Percentiles rank a stretch among this genome's conserved stretches.
Evolutionary conservation across 306 rosid species (phyloP).

Genomic region (Dryas alaskensis): DNA sequence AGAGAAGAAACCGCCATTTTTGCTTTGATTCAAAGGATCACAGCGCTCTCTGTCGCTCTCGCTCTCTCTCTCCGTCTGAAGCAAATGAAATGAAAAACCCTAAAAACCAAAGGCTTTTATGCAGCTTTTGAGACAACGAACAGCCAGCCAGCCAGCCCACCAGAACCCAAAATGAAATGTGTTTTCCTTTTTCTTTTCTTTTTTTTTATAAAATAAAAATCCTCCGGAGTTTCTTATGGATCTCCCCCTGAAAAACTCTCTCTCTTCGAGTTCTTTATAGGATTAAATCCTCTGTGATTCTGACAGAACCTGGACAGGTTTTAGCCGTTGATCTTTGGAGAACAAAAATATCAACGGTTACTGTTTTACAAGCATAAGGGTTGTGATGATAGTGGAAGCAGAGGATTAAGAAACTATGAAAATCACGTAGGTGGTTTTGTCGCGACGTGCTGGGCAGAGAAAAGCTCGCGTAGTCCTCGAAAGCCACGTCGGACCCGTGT

Average conservation of each 20-base stretch:
- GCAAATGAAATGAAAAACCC: slow-evolving; percentile 12
- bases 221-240: slow-evolving; percentile 33
- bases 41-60: background rate
- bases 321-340: background rate
- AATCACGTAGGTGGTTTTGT: slow-evolving; percentile 24
- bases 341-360: rapidly evolving
- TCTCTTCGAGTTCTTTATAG: background rate
- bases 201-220: background rate
- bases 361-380: too few species aligned
- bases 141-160: slow-evolving; percentile 2
- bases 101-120: slow-evolving; percentile 15
- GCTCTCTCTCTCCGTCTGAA: background rate
- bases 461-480: slow-evolving; percentile 8
- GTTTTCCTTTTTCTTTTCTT: background rate
- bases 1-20: slow-evolving; percentile 72
- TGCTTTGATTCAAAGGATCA: background rate
- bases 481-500: slow-evolving; percentile 15
- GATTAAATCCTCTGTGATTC: background rate
- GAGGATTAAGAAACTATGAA: background rate
- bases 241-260: background rate
- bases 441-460: slow-evolving; percentile 13
- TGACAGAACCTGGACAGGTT: too few species aligned
- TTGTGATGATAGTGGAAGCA: background rate
- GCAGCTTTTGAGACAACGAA: slow-evolving; percentile 15
- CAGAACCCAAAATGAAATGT: background rate